Evolutionary conservation across 176 grass and related monocot genomes (phyloP), one percentile per base, ranked within the genome.

Genomic region (Rhynchospora breviuscula): DNA sequence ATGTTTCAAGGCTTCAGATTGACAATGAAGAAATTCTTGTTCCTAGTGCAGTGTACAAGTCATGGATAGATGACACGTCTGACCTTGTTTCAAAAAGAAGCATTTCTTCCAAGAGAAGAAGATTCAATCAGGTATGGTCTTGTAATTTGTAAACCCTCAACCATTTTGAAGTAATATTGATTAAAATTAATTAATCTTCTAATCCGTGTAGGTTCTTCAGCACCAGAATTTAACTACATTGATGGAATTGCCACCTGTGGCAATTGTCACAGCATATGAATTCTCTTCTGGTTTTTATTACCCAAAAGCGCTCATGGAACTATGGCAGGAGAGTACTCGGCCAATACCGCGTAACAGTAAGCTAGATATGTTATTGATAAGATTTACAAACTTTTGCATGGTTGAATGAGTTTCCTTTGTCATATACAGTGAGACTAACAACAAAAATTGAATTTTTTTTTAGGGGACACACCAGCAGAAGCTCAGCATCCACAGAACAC

Each of bases 51-150:
- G 84, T 91, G 62, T 98, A 91, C 54, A 92, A 95, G 70, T 84
- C 85, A 63, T 98, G 96, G 96, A 85, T 98, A 72, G 90, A 84
- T 84, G 85, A 95, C 33, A 10, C 96, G 44, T 95, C 93, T 81
- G 85, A 83, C 69, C 70, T 95, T 10, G 35, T 81, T 58, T 52
- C 79, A 18, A 95, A 95, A 90, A 93, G 96, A 84, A 93, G 85
- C 35, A 40, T 40, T 40, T 40, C 35, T 40, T 52, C 79, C 22
- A 95, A 95, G 89, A 93, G 96, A 89, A 84, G 85, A 84, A 93
- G 85, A 93, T 59, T 92, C 57, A 87, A 73, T 54, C 88, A 77
- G 65, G 96, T 98, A 89, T 71, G 74, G 76, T 48, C 68, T 87
- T 59, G 47, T 17, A 17, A 46, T 23, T 63, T 44, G 2, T 3